These are phyloP conservation scores for Amanita fuliginea DNA, from an alignment of 768 basidiomycete species.

Conservation along the genomic window DNA sequence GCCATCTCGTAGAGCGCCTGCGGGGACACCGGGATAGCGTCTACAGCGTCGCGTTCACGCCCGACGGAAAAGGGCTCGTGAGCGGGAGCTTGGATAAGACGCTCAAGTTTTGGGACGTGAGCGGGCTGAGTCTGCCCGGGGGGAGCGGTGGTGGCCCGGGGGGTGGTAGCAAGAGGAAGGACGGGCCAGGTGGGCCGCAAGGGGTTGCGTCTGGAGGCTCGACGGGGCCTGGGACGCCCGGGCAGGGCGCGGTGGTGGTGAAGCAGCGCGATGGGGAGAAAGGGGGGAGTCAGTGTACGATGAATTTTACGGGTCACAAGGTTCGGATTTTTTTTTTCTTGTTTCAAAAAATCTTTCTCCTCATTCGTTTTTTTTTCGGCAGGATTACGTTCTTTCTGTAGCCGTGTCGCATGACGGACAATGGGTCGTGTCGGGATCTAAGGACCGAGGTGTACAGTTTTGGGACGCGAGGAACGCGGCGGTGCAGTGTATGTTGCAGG, in stretches of 20 bases:
- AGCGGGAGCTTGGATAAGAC: conserved; percentile 89
- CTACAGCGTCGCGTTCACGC: conserved; percentile 86
- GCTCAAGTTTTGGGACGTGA: conserved; percentile 81
- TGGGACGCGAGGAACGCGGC: conserved; percentile 70
- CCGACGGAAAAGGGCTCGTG: conserved; percentile 83
- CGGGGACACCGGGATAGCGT: conserved; percentile 78
- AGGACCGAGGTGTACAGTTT: conserved; percentile 94
- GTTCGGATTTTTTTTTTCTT: no score
- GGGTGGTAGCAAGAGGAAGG: conserved; percentile 7
- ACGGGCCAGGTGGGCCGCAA: not conserved
- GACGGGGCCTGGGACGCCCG: conserved; percentile 5
- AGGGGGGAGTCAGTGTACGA: conserved; percentile 42
- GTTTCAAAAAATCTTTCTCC: no score
- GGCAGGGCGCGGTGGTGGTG: conserved; percentile 3
- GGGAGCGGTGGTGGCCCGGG: no score
- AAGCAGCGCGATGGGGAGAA: conserved; percentile 42
- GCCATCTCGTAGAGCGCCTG: conserved; percentile 60
- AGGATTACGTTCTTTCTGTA: conserved; percentile 53
- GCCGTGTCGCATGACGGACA: conserved; percentile 83
- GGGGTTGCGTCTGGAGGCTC: not conserved
- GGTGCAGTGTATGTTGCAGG: conserved; percentile 90
- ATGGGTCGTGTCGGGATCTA: conserved; percentile 89
- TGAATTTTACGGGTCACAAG: conserved; percentile 90
- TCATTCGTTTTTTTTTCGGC: no score
- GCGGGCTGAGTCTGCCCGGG: conserved; percentile 40